A percentile compares a stretch with the other conserved stretches of the same genome.
Conservation (phyloP, 2,329 filamentous ascomycete species). For the Orbilia javanica region DNA sequence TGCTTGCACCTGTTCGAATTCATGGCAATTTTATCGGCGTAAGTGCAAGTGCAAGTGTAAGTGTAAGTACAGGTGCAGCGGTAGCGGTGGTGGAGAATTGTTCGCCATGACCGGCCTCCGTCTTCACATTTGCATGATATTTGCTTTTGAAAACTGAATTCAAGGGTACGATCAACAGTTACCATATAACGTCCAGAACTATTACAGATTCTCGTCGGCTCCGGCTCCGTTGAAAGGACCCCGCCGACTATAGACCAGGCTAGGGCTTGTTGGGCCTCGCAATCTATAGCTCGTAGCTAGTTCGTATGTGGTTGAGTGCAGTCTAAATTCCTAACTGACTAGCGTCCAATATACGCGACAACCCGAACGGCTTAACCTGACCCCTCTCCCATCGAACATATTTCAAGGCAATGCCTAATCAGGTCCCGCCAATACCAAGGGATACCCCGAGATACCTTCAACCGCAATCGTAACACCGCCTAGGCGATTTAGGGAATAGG, state of each 20-base stretch:
- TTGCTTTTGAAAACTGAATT: neutral
- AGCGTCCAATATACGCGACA: constrained; percentile 25
- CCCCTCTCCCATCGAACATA: constrained; percentile 2
- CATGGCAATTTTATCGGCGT: too few species aligned
- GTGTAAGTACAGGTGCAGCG: neutral
- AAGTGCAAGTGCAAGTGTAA: too few species aligned
- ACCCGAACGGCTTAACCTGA: constrained; percentile 19
- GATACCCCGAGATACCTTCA: constrained; percentile 38
- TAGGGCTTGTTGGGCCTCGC: constrained; percentile 15
- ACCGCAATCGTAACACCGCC: constrained; percentile 11
- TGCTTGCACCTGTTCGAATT: too few species aligned
- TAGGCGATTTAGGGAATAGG: constrained; percentile 41
- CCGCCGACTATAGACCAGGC: neutral
- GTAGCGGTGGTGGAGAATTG: neutral
- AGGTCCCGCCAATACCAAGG: constrained; percentile 15
- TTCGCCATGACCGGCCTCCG: constrained; percentile 6
- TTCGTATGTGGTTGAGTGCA: constrained; percentile 14
- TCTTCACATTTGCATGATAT: constrained; percentile 10
- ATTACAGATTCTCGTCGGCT: constrained; percentile 16
- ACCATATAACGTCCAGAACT: constrained; percentile 14
- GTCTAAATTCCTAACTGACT: constrained; percentile 8
- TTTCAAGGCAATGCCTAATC: constrained; percentile 13
- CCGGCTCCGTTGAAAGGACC: constrained; percentile 16
- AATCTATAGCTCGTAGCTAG: neutral
- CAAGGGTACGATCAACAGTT: neutral